Percentiles rank a stretch among this genome's conserved stretches.
phyloP scores from a whole-genome alignment of 805 yeast genomes.

The Cyberlindnera saturnus region DNA sequence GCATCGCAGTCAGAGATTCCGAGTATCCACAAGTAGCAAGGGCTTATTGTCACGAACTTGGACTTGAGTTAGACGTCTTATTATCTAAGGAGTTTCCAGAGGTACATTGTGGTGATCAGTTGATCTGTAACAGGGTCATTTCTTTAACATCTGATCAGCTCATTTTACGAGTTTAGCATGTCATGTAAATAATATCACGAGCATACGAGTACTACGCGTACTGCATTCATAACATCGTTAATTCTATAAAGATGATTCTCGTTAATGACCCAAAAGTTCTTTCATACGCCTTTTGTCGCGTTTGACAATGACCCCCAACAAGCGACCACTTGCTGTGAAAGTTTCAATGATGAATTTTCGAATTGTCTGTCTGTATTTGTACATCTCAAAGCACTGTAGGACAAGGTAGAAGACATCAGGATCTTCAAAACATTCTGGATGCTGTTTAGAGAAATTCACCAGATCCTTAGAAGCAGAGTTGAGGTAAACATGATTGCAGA shows the following conservation, averaged over 20 bases:
- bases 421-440: constrained; percentile 49
- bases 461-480: constrained; percentile 54
- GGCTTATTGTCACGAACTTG: constrained; percentile 11
- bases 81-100: constrained; percentile 3
- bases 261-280: constrained; percentile 11
- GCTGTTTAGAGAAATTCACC: constrained; percentile 42
- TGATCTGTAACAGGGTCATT: constrained; percentile 9
- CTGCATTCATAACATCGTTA: constrained; percentile 1
- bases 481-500: constrained; percentile 49
- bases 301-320: constrained; percentile 46
- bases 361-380: constrained; percentile 53
- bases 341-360: constrained; percentile 63
- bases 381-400: constrained; percentile 46
- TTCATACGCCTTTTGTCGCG: constrained; percentile 33
- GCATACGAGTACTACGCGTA: too few relatives aligned
- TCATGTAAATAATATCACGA: neutral
- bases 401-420: constrained; percentile 49
- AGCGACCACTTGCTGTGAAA: constrained; percentile 41
- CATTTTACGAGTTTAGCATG: constrained; percentile 4
- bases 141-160: constrained; percentile 4
- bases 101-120: constrained; percentile 12
- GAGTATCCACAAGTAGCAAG: constrained; percentile 1
- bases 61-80: constrained; percentile 3
- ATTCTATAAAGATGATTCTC: neutral
- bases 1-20: constrained; percentile 3